Base-by-base conservation (phyloP, 208 protist species). In the Vickermania ingenoplastis region DNA sequence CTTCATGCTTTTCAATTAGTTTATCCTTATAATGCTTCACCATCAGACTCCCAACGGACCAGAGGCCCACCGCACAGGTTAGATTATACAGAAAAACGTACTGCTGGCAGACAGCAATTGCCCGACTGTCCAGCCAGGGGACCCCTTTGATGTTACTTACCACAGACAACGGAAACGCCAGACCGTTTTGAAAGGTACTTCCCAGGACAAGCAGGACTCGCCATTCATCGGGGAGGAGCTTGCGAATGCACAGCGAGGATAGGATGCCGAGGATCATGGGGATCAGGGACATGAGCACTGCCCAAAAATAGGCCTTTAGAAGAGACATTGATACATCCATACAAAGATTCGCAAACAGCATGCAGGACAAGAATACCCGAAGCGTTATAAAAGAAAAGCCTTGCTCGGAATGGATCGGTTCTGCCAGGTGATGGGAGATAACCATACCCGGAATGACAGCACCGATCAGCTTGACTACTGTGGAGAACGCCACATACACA, bases 31-130 rank as follows among this genome's bases (percentile, higher is more conserved):
- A 73, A 45, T 65, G 63, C 49, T 76, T 70, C 28, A 81, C 60
- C 53, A 76, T 65, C 24, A 56, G 63, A n/a, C 58, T 72, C 2
- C 75, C 75, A 13, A 77, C 63, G 45, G 69, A 69, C 75, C 75
- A 81, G 5, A 81, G 66, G 24, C 71, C 68, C 2, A 81, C 49
- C 1, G 75, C 64, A 54, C 72, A 74, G 1, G 66, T 58, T 3
- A 77, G 53, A 56, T 81, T 76, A 53, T 74, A 81, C 1, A 81
- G 59, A 52, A 81, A 74, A 17, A 77, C 65, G 41, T 73, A 77
- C 45, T 73, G 61, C 63, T 77, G 65, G 48, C 60, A 64, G 14
- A 61, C 55, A 2, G 31, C 23, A n/a, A 65, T 41, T 0, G 56
- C 61, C 30, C 57, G n/a, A 22, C 52, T 52, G 41, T 73, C 57